Base-by-base conservation (phyloP, 768 basidiomycete genomes). In the Termitomyces sp. region DNA sequence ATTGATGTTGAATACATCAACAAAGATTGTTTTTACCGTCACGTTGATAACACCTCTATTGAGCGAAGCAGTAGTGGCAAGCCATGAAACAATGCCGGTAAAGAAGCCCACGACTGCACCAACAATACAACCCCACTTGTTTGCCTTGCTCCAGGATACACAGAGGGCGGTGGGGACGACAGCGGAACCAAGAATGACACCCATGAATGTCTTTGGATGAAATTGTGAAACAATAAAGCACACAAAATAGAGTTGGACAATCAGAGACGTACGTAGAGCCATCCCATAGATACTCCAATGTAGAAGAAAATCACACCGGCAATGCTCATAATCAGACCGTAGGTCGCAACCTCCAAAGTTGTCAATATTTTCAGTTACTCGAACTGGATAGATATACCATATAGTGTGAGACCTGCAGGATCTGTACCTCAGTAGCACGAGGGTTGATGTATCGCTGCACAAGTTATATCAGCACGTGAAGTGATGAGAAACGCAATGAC, bases 231-330 rank as follows among this genome's bases (percentile, higher is more conserved):
- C n/a, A n/a, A n/a, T n/a, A n/a, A n/a, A n/a, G n/a, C n/a, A n/a
- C n/a, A n/a, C n/a, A n/a, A n/a, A n/a, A n/a, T n/a, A n/a, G n/a
- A n/a, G n/a, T 32, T 10, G 4, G 2, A 1, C 7, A 7, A 37
- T 28, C 28, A 37, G 10, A 28, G 2, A 77, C 86, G 48, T 60
- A 90, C 87, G 61, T 94, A 94, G 53, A 95, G 84, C 90, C 92
- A 95, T 21, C 93, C 93, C 88, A 95, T 88, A 24, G 88, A 90
- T 26, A 95, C 85, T 7, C 93, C 93, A 59, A 94, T 92, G 67
- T 88, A 93, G 71, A 75, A 91, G 76, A 96, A 96, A 50, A 92
- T 87, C 30, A 88, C 68, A 0, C 92, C 92, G 0, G 88, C 85
- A n/a, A 93, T 62, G 21, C 84, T 92, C 80, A 92, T 93, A 35